Conservation (phyloP, 2,329 filamentous ascomycete species). For the Chaetomium strumarium region DNA sequence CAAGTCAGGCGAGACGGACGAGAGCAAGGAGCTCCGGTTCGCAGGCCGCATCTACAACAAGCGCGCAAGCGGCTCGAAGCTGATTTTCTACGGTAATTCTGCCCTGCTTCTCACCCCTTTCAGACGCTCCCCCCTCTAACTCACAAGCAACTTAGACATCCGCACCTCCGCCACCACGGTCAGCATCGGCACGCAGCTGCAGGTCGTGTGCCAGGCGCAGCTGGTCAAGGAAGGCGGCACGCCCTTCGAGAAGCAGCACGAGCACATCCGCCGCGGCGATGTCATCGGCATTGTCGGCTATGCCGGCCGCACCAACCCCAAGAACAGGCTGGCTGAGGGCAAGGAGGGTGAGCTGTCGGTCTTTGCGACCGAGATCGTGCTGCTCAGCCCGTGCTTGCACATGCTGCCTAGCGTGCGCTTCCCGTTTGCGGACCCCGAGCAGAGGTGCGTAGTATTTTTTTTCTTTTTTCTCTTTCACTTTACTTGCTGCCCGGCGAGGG, state of each 20-base stretch:
- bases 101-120: not conserved
- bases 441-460: slow-evolving; percentile 36
- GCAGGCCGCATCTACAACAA: slow-evolving; percentile 87
- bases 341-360: slow-evolving; percentile 89
- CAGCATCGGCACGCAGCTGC: slow-evolving; percentile 68
- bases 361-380: slow-evolving; percentile 78
- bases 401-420: slow-evolving; percentile 86
- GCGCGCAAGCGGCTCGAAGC: slow-evolving; percentile 73
- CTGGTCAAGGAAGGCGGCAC: slow-evolving; percentile 60
- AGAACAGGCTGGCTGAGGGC: slow-evolving; percentile 73
- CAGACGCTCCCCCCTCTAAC: not conserved
- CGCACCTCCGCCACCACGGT: slow-evolving; percentile 47
- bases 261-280: slow-evolving; percentile 83
- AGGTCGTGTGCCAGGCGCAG: slow-evolving; percentile 88
- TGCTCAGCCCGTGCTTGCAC: slow-evolving; percentile 87
- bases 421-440: slow-evolving; percentile 92
- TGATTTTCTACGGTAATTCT: slow-evolving; percentile 76
- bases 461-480: not conserved
- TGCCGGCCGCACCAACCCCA: slow-evolving; percentile 79
- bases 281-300: slow-evolving; percentile 84
- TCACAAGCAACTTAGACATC: slow-evolving; percentile 32
- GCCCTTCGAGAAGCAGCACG: slow-evolving; percentile 81
- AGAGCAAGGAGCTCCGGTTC: slow-evolving; percentile 68
- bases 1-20: slow-evolving; percentile 79
- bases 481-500: not conserved